Percentiles rank a stretch among this genome's conserved stretches.
phyloP scores from a whole-genome alignment of 805 yeast genomes.

The Candida lessepsii region DNA sequence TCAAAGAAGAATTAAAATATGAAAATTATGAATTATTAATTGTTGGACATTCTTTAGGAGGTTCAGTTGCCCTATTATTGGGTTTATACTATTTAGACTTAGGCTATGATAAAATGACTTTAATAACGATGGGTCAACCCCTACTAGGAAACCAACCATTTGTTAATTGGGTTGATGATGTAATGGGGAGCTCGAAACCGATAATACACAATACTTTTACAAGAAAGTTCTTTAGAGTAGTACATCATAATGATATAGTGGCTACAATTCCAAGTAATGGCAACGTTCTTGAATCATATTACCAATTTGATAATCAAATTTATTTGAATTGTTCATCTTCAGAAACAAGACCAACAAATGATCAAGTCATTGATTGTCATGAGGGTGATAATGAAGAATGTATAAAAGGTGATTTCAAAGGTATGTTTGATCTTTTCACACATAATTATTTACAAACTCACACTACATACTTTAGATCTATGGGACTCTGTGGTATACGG shows the following conservation, averaged over 20 bases:
- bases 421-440: conserved; percentile 11
- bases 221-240: conserved; percentile 24
- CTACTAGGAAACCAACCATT: conserved; percentile 40
- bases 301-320: conserved; percentile 38
- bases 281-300: conserved; percentile 21
- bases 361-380: conserved; percentile 34
- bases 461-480: conserved; percentile 35
- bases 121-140: conserved; percentile 48
- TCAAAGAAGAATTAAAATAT: conserved; percentile 22
- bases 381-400: conserved; percentile 27
- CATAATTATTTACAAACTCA: conserved; percentile 30
- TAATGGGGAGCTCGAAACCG: conserved; percentile 27
- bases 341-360: conserved; percentile 22
- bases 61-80: conserved; percentile 38
- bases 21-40: conserved; percentile 24
- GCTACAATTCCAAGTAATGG: conserved; percentile 29
- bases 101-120: conserved; percentile 28
- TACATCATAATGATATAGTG: conserved; percentile 26
- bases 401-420: conserved; percentile 28
- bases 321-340: conserved; percentile 33
- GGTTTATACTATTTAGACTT: conserved; percentile 35
- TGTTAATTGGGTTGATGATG: conserved; percentile 34
- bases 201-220: conserved; percentile 20
- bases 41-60: conserved; percentile 41
- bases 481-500: conserved; percentile 33